Evolutionary conservation across 1,284 basidiomycete species (phyloP).

Genomic region (Pholiota adiposa): DNA sequence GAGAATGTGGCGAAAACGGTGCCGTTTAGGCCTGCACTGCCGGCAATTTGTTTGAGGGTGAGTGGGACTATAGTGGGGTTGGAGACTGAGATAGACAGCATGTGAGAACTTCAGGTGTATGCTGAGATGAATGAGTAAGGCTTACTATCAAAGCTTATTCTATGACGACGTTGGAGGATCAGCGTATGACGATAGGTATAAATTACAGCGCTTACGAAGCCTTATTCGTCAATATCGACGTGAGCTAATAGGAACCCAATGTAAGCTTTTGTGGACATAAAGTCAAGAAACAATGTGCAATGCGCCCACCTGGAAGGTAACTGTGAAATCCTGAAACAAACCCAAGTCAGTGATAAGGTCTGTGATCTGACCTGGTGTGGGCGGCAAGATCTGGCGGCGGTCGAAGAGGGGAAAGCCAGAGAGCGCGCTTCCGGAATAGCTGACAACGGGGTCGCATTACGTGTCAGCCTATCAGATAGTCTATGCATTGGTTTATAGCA

Average conservation of each 20-base stretch:
- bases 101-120: too few relatives aligned
- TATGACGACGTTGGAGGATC: background rate
- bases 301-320: background rate
- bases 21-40: conserved; percentile 43
- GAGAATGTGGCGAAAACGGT: conserved; percentile 45
- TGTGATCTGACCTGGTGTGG: background rate
- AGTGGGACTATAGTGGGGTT: conserved; percentile 48
- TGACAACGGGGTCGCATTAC: background rate
- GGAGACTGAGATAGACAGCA: conserved; percentile 31
- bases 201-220: background rate
- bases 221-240: background rate
- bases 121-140: too few relatives aligned
- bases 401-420: background rate
- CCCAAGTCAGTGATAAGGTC: background rate
- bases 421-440: background rate
- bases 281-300: background rate
- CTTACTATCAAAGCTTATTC: conserved; percentile 37
- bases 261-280: too few relatives aligned
- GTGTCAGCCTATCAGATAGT: background rate
- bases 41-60: conserved; percentile 42
- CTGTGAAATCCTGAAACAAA: background rate
- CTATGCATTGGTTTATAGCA: too few relatives aligned
- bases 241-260: background rate
- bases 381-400: background rate
- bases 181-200: background rate